Percentiles rank a stretch among this genome's conserved stretches.
Conservation (phyloP, 1,284 basidiomycete species). For the Malassezia japonica region DNA sequence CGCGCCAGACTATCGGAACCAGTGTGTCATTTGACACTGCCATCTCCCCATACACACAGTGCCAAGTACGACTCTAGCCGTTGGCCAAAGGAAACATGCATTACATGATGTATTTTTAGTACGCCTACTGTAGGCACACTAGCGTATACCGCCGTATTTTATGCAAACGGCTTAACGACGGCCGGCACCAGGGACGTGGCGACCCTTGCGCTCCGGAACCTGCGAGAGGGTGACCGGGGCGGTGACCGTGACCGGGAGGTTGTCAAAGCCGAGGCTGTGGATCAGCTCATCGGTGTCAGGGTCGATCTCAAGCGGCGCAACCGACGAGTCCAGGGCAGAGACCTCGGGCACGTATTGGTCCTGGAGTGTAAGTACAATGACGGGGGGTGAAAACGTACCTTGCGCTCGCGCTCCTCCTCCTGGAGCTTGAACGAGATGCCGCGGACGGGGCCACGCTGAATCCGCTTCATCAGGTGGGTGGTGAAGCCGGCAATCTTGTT, state of each 20-base stretch:
- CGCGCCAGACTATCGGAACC: no score
- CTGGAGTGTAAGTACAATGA: slow-evolving; percentile 10
- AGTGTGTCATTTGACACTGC: no score
- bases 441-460: slow-evolving; percentile 96
- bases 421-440: slow-evolving; percentile 99
- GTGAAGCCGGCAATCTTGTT: slow-evolving; percentile 99
- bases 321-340: slow-evolving; percentile 46
- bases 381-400: slow-evolving; percentile 52
- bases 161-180: slow-evolving; percentile 28
- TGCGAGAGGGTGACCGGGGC: slow-evolving; percentile 37
- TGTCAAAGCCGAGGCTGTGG: slow-evolving; percentile 44
- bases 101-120: slow-evolving; percentile 20
- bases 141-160: not conserved
- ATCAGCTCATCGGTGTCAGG: slow-evolving; percentile 49
- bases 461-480: slow-evolving; percentile 99
- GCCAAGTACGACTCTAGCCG: no score
- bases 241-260: slow-evolving; percentile 43
- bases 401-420: slow-evolving; percentile 98
- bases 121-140: slow-evolving; percentile 3
- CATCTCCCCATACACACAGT: no score
- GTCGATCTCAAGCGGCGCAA: slow-evolving; percentile 46
- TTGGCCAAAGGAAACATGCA: no score
- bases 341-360: slow-evolving; percentile 49
- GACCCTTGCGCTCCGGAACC: slow-evolving; percentile 43
- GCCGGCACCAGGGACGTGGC: slow-evolving; percentile 46